phyloP scores from a whole-genome alignment of 768 basidiomycete species.

The Lentinula edodes region DNA sequence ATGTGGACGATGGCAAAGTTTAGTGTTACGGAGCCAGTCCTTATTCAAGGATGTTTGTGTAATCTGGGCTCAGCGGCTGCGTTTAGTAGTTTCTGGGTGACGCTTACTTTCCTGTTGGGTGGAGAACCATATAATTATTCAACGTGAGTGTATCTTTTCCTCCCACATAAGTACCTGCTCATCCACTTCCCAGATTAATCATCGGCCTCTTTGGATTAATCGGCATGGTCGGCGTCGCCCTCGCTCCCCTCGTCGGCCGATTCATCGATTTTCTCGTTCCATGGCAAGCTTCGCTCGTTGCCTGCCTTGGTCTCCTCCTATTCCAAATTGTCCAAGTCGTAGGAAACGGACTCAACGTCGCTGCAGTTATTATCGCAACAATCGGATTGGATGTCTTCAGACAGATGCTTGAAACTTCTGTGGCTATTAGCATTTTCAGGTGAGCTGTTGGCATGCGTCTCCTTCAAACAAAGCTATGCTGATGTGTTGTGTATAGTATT shows the following conservation, averaged over 20 bases:
- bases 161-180: too few species aligned
- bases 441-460: neutral
- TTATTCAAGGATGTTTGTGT: conserved; percentile 47
- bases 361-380: conserved; percentile 45
- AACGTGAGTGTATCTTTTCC: conserved; percentile 27
- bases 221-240: conserved; percentile 46
- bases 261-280: conserved; percentile 50
- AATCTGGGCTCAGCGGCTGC: conserved; percentile 37
- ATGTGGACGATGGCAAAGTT: conserved; percentile 53
- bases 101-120: conserved; percentile 55
- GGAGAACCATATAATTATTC: conserved; percentile 53
- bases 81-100: conserved; percentile 38
- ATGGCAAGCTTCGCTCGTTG: conserved; percentile 63
- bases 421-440: conserved; percentile 31
- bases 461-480: neutral
- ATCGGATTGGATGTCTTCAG: conserved; percentile 9
- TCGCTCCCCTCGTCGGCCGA: conserved; percentile 49
- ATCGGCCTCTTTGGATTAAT: conserved; percentile 58
- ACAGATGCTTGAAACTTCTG: conserved; percentile 49
- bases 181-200: conserved; percentile 33
- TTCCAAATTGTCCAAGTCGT: conserved; percentile 63
- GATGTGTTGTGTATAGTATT: neutral
- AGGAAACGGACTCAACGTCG: conserved; percentile 65
- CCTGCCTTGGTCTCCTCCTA: conserved; percentile 37
- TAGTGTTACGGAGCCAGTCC: conserved; percentile 50